Evolutionary conservation across 2,329 filamentous ascomycete genomes (phyloP), one percentile per base, ranked within the genome.

Genomic region (Aotearoamyces nothofagi): DNA sequence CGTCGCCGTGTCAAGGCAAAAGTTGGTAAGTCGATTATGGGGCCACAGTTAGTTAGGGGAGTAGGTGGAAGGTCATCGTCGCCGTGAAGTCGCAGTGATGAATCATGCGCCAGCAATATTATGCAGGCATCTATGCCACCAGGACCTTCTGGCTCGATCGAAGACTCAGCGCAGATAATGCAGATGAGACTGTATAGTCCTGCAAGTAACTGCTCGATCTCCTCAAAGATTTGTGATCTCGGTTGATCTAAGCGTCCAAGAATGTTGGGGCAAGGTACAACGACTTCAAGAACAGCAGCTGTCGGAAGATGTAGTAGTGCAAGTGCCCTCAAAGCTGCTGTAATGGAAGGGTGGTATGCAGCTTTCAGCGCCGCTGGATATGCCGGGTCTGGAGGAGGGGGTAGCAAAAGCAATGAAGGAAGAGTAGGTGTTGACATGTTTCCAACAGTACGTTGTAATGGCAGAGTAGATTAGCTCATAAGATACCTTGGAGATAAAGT

Each of bases 171-270:
- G 37, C 78, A 82, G n/a, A 82, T 60, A 25, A 74, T 57, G 17
- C 77, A 77, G 32, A 90, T 59, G 27, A 94, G 63, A 43, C 74
- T 73, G 60, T 96, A 96, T 14, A 92, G 49, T 15, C 69, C 68
- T 3, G 79, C 78, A 13, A 94, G 55, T 4, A 87, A 60, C n/a
- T 65, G 61, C 51, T 93, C 83, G 0, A 74, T 66, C n/a, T 63
- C 55, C 17, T 61, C 47, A 65, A 84, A 92, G n/a, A 49, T 32
- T 15, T 42, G 25, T 11, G 68, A 57, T 25, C 68, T 56, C 14
- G 64, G 58, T 41, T 66, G 63, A 25, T 66, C 59, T 16, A 55
- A 52, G 13, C 56, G 53, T 14, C 58, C 55, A 17, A 55, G 54
- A 12, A 66, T 62, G 26, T 61, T 55, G 9, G 84, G 60, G 29